Percentiles rank a stretch among this genome's conserved stretches.
phyloP scores from a whole-genome alignment of 2,329 filamentous ascomycete species.

The Hirsutella rhossiliensis region DNA sequence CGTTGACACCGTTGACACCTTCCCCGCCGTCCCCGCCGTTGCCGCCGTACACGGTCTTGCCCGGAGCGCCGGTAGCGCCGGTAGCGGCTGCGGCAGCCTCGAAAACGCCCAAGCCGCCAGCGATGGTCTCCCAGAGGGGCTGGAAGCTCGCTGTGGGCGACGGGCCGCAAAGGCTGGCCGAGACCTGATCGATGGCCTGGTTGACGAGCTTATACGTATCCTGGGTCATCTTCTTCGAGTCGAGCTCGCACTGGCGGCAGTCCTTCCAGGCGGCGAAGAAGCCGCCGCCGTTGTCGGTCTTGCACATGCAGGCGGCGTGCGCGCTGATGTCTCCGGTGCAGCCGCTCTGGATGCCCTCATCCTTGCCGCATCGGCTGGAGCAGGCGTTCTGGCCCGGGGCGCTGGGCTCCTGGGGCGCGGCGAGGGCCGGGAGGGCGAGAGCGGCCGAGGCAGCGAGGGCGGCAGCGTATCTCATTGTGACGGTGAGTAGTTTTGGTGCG shows the following conservation, averaged over 20 bases:
- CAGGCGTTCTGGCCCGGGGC: constrained; percentile 1
- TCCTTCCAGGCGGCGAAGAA: constrained; percentile 30
- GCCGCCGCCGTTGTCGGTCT: constrained; percentile 12
- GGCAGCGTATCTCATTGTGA: constrained; percentile 7
- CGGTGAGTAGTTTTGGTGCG: not conserved
- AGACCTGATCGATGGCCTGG: constrained; percentile 14
- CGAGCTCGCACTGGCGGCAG: constrained; percentile 27
- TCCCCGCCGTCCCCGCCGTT: not conserved
- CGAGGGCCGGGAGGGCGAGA: constrained; percentile 6
- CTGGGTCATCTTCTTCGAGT: constrained; percentile 18
- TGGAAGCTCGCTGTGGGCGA: constrained; percentile 24
- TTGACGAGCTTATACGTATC: constrained; percentile 20
- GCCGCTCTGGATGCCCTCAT: constrained; percentile 15
- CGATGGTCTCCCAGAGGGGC: constrained; percentile 16
- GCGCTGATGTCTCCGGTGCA: constrained; percentile 10
- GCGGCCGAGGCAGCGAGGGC: constrained; percentile 4
- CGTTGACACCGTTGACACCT: not conserved
- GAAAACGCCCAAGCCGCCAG: not conserved
- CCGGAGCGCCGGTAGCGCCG: no score
- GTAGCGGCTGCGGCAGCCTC: constrained; percentile 8
- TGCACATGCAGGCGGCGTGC: constrained; percentile 27
- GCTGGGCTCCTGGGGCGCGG: constrained; percentile 1
- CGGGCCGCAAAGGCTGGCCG: constrained; percentile 21
- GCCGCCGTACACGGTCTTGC: not conserved
- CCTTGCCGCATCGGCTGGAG: constrained; percentile 15